Conservation (phyloP, 768 basidiomycete genomes). For the Tubosaeta sp. region DNA sequence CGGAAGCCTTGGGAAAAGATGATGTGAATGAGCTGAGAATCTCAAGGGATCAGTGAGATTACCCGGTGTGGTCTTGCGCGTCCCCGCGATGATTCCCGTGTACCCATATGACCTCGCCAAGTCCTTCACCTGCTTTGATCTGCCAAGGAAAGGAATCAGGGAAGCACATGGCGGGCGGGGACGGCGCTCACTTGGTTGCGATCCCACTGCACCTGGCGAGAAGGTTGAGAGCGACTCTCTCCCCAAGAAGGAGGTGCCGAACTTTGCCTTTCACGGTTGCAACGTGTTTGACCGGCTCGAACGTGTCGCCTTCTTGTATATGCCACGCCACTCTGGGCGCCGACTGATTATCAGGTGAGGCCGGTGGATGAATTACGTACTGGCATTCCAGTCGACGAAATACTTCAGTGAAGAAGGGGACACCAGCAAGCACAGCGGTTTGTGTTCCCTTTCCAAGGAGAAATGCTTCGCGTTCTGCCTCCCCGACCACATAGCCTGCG, state of each 20-base stretch:
- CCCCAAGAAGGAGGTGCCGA: constrained; percentile 82
- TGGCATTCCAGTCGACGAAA: constrained; percentile 85
- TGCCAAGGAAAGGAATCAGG: constrained; percentile 28
- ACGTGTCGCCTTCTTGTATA: constrained; percentile 74
- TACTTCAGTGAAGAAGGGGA: constrained; percentile 92
- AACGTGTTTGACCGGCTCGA: constrained; percentile 78
- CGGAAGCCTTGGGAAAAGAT: constrained; percentile 62
- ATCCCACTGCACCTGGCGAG: constrained; percentile 96
- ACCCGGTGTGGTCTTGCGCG: constrained; percentile 96
- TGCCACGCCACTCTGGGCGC: constrained; percentile 87
- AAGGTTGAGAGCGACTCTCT: constrained; percentile 89
- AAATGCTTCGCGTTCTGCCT: constrained; percentile 79
- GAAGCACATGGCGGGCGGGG: not conserved
- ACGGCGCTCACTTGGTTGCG: constrained; percentile 73
- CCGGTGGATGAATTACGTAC: constrained; percentile 46
- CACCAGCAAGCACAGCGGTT: constrained; percentile 81
- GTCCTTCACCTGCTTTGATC: constrained; percentile 79
- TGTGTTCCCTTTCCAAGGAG: constrained; percentile 87
- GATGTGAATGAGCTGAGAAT: constrained; percentile 6
- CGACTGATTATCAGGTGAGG: not conserved
- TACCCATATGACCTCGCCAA: constrained; percentile 76
- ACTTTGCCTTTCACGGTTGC: constrained; percentile 92
- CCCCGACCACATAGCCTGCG: constrained; percentile 94
- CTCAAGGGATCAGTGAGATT: not conserved
- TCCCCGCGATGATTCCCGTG: constrained; percentile 88